Conservation (phyloP, 768 basidiomycete species). For the Kwoniella shandongensis region DNA sequence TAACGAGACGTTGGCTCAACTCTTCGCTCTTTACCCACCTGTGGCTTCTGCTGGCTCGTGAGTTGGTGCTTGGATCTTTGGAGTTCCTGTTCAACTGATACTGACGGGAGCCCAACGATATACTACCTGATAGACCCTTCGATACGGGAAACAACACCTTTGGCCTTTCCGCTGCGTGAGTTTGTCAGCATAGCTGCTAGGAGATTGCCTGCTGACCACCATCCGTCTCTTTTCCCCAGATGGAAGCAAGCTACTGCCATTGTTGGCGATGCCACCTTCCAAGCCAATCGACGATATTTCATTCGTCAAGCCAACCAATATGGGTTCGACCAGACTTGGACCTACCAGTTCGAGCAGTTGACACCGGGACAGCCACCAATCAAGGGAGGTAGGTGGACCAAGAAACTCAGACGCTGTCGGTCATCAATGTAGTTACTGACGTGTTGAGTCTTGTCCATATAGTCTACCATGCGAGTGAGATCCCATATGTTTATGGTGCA, state of each 20-base stretch:
- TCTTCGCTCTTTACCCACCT: slow-evolving; percentile 35
- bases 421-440: not conserved
- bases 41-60: slow-evolving; percentile 35
- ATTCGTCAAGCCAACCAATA: slow-evolving; percentile 28
- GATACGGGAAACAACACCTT: slow-evolving; percentile 48
- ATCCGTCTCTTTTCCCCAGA: slow-evolving; percentile 1
- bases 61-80: slow-evolving; percentile 18
- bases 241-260: slow-evolving; percentile 42
- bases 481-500: slow-evolving; percentile 14
- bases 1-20: slow-evolving; percentile 28
- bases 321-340: slow-evolving; percentile 38
- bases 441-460: not conserved
- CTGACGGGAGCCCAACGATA: not conserved
- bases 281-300: slow-evolving; percentile 42
- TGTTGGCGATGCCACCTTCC: slow-evolving; percentile 46
- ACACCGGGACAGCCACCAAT: slow-evolving; percentile 6
- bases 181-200: too few relatives aligned
- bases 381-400: slow-evolving; percentile 13
- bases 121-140: slow-evolving; percentile 34
- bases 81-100: not conserved
- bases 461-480: slow-evolving; percentile 17
- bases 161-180: slow-evolving; percentile 32
- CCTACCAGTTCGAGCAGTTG: slow-evolving; percentile 43
- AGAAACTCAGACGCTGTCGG: not conserved
- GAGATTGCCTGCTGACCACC: not conserved